phyloP scores from a whole-genome alignment of 345 rosid genomes.

The Euphorbia lathyris region DNA sequence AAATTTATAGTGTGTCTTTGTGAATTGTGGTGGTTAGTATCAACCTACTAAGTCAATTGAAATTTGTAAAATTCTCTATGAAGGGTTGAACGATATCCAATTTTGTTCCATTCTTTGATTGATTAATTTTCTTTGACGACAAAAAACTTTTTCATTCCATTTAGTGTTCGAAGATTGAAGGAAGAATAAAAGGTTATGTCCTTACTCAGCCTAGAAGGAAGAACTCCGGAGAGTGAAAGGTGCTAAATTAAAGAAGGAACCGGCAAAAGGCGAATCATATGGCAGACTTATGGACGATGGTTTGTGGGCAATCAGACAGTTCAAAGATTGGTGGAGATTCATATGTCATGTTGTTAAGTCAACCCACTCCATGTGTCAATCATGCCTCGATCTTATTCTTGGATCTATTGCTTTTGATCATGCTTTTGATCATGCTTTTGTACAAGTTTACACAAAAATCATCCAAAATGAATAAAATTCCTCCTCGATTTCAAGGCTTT shows the following conservation, averaged over 20 bases:
- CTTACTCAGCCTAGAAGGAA: too few species aligned
- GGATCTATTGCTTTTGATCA: constrained; percentile 43
- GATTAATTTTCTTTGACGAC: not conserved
- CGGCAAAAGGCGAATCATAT: constrained; percentile 15
- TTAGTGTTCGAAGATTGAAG: constrained; percentile 7
- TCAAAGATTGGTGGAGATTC: constrained; percentile 19
- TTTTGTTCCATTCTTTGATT: not conserved
- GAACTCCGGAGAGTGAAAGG: too few species aligned
- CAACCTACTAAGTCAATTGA: too few species aligned
- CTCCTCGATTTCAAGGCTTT: constrained; percentile 22
- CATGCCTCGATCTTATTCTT: constrained; percentile 47
- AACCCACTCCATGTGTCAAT: constrained; percentile 49
- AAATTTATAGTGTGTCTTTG: too few species aligned
- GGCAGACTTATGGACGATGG: constrained; percentile 47
- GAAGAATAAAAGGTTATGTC: not conserved
- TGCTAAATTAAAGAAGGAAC: too few species aligned
- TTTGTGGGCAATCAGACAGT: constrained; percentile 53
- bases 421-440: constrained; percentile 47
- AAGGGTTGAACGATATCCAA: not conserved
- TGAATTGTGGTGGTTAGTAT: too few species aligned
- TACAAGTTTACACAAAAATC: constrained; percentile 45
- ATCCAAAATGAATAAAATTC: constrained; percentile 21
- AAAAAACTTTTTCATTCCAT: not conserved
- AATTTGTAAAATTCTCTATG: too few species aligned
- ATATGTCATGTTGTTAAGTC: constrained; percentile 19